Evolutionary conservation across 176 grass and related monocot species (phyloP), one percentile per base, ranked within the genome.

Genomic region (Otatea glauca): DNA sequence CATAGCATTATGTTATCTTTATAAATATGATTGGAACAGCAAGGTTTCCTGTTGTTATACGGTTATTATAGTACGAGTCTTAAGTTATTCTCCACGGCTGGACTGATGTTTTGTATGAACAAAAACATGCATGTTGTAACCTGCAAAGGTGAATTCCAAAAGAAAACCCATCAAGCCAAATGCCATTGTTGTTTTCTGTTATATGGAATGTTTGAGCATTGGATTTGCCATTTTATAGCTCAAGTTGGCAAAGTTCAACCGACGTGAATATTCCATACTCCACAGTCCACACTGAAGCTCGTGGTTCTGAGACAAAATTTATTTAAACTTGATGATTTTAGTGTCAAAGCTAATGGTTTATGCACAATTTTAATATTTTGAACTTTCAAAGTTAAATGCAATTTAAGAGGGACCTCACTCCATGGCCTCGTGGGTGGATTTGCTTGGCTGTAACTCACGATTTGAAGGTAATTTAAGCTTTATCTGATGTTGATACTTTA

Each of bases 1-100:
- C 9, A 68, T 75, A 83, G 32, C 54, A 69, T 1, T 1, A 14
- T 9, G 9, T 32, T 7, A 61, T 72, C 21, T 29, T 5, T 59
- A 82, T 78, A 83, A 87, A 83, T 65, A 83, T 79, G 84, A 74
- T 59, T 74, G n/a, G 23, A 61, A 87, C 74, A 74, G 38, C 38
- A 47, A 73, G 86, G 65, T 73, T 72, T 78, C 21, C 18, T 80
- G 48, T 61, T 71, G 73, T 45, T 47, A 64, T 17, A 58, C 9
- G 14, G 59, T 16, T 74, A 69, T 56, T 59, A 42, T 69, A 59
- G 12, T 17, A 25, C 4, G 35, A 18, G 15, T 39, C 21, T 11
- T 49, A 8, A 51, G 34, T 61, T 32, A 32, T 20, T 45, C 0
- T 21, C 4, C 45, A 41, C 21, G 3, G 17, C 37, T 8, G 61